phyloP scores from a whole-genome alignment of 1,139 yeast genomes.

The Suhomyces wounanorum region DNA sequence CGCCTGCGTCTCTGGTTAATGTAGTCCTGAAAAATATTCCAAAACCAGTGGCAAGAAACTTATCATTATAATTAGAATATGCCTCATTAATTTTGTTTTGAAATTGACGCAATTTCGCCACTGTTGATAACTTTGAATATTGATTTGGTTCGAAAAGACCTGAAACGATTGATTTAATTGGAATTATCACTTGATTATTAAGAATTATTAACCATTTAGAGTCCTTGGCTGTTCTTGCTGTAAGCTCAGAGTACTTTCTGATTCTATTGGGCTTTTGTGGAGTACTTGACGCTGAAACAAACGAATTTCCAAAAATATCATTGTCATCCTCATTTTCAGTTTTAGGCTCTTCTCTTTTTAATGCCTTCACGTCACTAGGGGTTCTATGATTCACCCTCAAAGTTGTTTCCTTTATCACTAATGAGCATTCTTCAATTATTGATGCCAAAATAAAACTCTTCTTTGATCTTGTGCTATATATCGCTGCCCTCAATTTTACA shows the following conservation, averaged over 20 bases:
- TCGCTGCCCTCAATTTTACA: constrained; percentile 48
- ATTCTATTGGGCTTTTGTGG: constrained; percentile 7
- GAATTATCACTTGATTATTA: constrained; percentile 16
- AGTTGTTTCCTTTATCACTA: constrained; percentile 51
- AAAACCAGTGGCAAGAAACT: constrained; percentile 24
- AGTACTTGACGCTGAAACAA: constrained; percentile 10
- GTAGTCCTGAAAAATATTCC: constrained; percentile 53
- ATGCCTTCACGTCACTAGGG: constrained; percentile 32
- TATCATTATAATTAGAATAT: constrained; percentile 10
- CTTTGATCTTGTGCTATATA: constrained; percentile 53
- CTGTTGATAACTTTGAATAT: background rate
- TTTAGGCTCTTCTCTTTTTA: constrained; percentile 23
- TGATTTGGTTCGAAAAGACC: constrained; percentile 6
- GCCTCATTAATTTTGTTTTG: background rate
- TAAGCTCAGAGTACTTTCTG: constrained; percentile 1
- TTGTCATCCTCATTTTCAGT: constrained; percentile 14
- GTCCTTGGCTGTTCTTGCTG: constrained; percentile 3
- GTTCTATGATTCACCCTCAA: constrained; percentile 42
- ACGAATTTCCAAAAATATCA: constrained; percentile 38
- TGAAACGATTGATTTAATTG: constrained; percentile 16
- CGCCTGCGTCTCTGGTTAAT: constrained; percentile 56
- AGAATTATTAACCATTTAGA: constrained; percentile 13
- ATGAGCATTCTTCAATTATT: constrained; percentile 60
- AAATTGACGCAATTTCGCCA: background rate
- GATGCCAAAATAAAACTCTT: constrained; percentile 56